Conservation (phyloP, 192 early-diverging fungal species). For the Cetraspora pellucida region DNA sequence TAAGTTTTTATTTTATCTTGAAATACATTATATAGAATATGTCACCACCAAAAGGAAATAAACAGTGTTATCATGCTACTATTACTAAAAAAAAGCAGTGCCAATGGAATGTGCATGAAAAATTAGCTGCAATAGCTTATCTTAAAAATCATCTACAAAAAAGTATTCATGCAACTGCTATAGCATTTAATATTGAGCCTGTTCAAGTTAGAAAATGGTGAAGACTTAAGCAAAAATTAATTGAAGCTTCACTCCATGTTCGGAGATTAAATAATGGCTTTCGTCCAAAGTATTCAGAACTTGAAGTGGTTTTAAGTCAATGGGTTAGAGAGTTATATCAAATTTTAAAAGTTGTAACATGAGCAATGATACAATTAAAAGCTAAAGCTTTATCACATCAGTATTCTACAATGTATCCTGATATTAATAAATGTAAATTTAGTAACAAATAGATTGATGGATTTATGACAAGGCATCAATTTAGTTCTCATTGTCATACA, state of each 20-base stretch:
- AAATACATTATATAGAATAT: not conserved
- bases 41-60: not conserved
- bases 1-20: not conserved
- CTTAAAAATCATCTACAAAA: not conserved
- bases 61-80: not conserved
- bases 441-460: not conserved
- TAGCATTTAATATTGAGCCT: not conserved
- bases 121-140: not conserved
- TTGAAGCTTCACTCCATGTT: not conserved
- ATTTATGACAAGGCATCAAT: not conserved
- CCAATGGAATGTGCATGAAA: not conserved
- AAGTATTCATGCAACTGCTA: not conserved
- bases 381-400: not conserved
- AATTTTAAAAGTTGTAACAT: not conserved
- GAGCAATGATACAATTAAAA: not conserved
- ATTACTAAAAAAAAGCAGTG: not conserved
- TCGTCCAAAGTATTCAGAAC: not conserved
- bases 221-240: not conserved
- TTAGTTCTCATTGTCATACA: not conserved
- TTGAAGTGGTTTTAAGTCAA: constrained; percentile 4
- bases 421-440: constrained; percentile 1
- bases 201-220: not conserved
- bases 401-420: not conserved
- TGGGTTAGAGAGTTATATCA: not conserved
- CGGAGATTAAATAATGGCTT: not conserved